Evolutionary conservation across 352 stramenopile genomes (phyloP).

Genomic region (Phytophthora europaea): DNA sequence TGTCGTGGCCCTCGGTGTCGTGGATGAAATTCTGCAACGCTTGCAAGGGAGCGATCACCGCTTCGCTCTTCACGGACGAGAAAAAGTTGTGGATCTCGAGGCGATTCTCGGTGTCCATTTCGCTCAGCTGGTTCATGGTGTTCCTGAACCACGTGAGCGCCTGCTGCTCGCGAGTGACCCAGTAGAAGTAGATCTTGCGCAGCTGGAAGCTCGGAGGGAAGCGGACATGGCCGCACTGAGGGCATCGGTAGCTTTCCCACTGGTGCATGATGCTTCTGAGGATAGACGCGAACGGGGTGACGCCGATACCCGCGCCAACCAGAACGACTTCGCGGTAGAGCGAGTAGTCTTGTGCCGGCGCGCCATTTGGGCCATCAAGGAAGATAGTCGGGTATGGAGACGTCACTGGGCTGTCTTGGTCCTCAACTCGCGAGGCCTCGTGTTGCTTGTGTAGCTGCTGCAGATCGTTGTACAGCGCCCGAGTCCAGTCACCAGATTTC

Average conservation of each 20-base stretch:
- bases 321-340: slow-evolving; percentile 72
- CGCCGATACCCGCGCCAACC: slow-evolving; percentile 74
- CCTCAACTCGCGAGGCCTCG: slow-evolving; percentile 37
- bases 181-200: slow-evolving; percentile 90
- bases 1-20: slow-evolving; percentile 68
- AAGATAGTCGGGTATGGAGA: slow-evolving; percentile 61
- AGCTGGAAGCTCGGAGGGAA: slow-evolving; percentile 77
- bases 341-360: slow-evolving; percentile 73
- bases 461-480: slow-evolving; percentile 58
- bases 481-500: slow-evolving; percentile 77
- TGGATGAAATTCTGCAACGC: slow-evolving; percentile 85
- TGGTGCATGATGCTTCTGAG: slow-evolving; percentile 76
- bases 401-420: slow-evolving; percentile 28
- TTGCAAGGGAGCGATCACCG: slow-evolving; percentile 65
- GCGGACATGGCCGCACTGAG: slow-evolving; percentile 59
- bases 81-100: slow-evolving; percentile 90
- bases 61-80: slow-evolving; percentile 73
- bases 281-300: slow-evolving; percentile 82
- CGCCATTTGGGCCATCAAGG: slow-evolving; percentile 69
- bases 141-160: slow-evolving; percentile 83
- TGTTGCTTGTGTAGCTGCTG: slow-evolving; percentile 44
- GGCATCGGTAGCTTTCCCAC: slow-evolving; percentile 67
- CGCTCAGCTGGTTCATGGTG: slow-evolving; percentile 85
- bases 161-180: slow-evolving; percentile 80
- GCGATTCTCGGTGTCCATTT: slow-evolving; percentile 76